These are phyloP conservation scores for Coemansia sp. DNA, from an alignment of 192 early-diverging fungal species.

Conservation along the genomic window DNA sequence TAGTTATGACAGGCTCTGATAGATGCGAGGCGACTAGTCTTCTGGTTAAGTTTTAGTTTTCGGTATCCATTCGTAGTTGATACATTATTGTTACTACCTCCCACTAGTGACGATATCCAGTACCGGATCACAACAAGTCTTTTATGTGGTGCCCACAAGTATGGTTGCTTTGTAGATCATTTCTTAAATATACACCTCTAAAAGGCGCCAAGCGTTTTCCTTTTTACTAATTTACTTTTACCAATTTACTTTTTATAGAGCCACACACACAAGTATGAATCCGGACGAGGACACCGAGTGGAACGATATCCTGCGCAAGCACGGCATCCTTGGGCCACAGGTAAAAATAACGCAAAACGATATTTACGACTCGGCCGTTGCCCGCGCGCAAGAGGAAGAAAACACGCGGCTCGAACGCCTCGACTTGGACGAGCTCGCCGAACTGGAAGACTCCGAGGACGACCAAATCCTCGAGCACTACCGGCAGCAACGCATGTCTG, in stretches of 20 bases:
- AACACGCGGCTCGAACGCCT: conserved; percentile 74
- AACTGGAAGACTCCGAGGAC: conserved; percentile 92
- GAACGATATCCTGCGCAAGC: conserved; percentile 92
- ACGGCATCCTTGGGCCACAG: conserved; percentile 87
- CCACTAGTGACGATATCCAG: too few species aligned
- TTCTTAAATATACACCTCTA: not conserved
- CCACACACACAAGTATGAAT: conserved; percentile 42
- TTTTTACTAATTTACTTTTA: not conserved
- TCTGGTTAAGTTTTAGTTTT: too few species aligned
- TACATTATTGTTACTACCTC: too few species aligned
- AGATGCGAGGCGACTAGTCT: too few species aligned
- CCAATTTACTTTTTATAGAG: not conserved
- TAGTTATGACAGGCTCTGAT: too few species aligned
- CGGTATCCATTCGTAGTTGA: too few species aligned
- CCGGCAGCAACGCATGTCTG: conserved; percentile 78
- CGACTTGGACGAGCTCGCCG: conserved; percentile 82
- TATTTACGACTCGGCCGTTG: conserved; percentile 51
- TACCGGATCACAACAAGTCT: not conserved
- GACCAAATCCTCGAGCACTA: conserved; percentile 79
- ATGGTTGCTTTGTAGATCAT: not conserved
- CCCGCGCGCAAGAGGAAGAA: conserved; percentile 55
- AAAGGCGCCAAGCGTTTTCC: not conserved
- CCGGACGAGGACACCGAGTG: conserved; percentile 73
- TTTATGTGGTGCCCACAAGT: not conserved
- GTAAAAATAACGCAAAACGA: conserved; percentile 57